These are phyloP conservation scores for Streptanthus diversifolius DNA, from an alignment of 345 rosid genomes.

Conservation along the genomic window DNA sequence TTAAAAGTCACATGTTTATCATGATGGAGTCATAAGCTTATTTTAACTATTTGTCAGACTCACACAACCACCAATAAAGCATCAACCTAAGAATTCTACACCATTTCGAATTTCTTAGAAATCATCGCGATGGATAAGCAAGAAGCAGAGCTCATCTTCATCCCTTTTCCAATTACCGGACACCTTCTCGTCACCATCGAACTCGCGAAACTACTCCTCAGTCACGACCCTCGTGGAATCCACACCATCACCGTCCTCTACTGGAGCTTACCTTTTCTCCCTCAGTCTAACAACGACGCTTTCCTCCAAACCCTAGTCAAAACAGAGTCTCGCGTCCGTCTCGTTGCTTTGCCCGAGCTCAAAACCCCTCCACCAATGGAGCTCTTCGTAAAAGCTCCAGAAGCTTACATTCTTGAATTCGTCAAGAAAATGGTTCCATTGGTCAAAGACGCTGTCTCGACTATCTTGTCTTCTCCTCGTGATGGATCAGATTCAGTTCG, in stretches of 20 bases:
- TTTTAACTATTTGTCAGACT: not conserved
- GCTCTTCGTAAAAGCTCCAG: not conserved
- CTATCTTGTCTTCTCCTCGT: constrained; percentile 8
- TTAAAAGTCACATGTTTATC: not conserved
- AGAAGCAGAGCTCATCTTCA: constrained; percentile 14
- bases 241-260: constrained; percentile 21
- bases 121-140: not conserved
- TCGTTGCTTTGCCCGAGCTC: constrained; percentile 3
- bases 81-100: not conserved
- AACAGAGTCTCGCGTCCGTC: constrained; percentile 7
- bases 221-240: constrained; percentile 18
- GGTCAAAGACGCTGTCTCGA: not conserved
- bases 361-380: constrained; percentile 20
- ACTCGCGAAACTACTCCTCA: constrained; percentile 38
- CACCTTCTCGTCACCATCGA: constrained; percentile 46
- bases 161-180: constrained; percentile 25
- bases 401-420: constrained; percentile 17
- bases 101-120: not conserved
- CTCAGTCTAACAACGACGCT: not conserved
- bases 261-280: constrained; percentile 13
- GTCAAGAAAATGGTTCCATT: constrained; percentile 14
- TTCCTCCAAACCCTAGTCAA: constrained; percentile 3
- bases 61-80: not conserved
- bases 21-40: not conserved
- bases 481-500: constrained; percentile 14